Conservation (phyloP, 2,329 filamentous ascomycete species). For the Diaporthe aspalathi region DNA sequence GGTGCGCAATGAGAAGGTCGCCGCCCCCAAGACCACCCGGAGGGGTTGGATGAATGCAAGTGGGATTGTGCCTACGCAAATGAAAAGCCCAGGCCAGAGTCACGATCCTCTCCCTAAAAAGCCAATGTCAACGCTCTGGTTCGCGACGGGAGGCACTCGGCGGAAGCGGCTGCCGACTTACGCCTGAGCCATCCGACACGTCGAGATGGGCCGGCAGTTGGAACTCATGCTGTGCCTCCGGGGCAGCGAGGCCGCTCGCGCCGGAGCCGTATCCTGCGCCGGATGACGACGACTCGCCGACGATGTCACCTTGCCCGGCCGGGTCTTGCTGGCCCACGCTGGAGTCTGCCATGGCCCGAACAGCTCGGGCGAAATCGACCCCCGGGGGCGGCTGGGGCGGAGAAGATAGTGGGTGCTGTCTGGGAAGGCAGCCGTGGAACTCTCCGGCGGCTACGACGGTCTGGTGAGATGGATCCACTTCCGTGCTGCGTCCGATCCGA, state of each 20-base stretch:
- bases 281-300: slow-evolving; percentile 16
- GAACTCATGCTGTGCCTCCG: background rate
- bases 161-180: background rate
- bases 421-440: background rate
- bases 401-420: background rate
- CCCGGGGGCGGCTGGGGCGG: background rate
- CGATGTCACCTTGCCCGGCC: slow-evolving; percentile 22
- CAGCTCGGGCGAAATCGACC: background rate
- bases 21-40: background rate
- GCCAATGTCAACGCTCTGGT: background rate
- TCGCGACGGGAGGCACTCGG: background rate
- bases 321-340: slow-evolving; percentile 16
- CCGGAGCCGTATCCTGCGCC: background rate
- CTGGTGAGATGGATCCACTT: background rate
- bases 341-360: slow-evolving; percentile 14
- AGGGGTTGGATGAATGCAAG: too few species aligned
- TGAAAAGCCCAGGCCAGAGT: slow-evolving; percentile 34
- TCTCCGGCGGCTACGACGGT: background rate
- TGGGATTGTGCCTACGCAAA: slow-evolving; percentile 20
- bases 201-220: slow-evolving; percentile 28
- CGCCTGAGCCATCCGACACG: slow-evolving; percentile 33
- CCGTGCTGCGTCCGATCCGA: background rate
- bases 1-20: background rate
- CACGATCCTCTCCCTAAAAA: slow-evolving; percentile 32
- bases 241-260: slow-evolving; percentile 2